Base-by-base conservation (phyloP, 139 green algal species). In the Tetratostichococcus sp. region DNA sequence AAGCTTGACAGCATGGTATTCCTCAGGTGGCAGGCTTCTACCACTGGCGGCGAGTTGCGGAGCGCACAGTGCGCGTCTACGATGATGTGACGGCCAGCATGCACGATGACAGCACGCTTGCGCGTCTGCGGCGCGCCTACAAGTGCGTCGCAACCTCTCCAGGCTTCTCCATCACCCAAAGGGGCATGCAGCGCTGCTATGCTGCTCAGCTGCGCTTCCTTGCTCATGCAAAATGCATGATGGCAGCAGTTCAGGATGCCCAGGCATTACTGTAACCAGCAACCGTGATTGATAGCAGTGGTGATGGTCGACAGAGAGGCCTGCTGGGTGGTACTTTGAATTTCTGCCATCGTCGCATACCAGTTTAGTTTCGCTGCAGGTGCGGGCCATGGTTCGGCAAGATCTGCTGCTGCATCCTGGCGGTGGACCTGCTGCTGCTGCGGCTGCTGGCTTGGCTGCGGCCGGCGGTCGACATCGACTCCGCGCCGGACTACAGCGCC, bases 11-110 rank as follows among this genome's bases (percentile, higher is more conserved):
- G 8, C 39, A 6, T 50, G 39, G 8, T 11, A 11, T 26, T 33
- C 4, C 73, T 77, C 82, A 90, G 83, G 86, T 95, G 23, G 35
- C 62, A 0, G 68, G 71, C 5, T 96, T 98, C 89, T 98, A 98
- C 86, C 91, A 82, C 83, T 99, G 93, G 93, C 80, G 76, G 4
- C 80, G 90, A 69, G 88, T 98, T 19, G 92, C 95, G 1, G 39
- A 70, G 59, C 84, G 94, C 22, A 97, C 92, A 30, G 86, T 92
- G 67, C 30, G 28, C 1, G 94, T 95, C 35, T 98, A 98, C 78
- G 72, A 85, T 43, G 33, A 28, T 8, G 85, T 77, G 1, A 34
- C 84, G 39, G 30, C 35, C 2, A 70, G 23, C 35, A 65, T 19
- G 25, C 65, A 70, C 34, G 75, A 90, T 30, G 80, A 89, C 69